Base-by-base conservation (phyloP, 768 basidiomycete genomes). In the Kwoniella europaea region DNA sequence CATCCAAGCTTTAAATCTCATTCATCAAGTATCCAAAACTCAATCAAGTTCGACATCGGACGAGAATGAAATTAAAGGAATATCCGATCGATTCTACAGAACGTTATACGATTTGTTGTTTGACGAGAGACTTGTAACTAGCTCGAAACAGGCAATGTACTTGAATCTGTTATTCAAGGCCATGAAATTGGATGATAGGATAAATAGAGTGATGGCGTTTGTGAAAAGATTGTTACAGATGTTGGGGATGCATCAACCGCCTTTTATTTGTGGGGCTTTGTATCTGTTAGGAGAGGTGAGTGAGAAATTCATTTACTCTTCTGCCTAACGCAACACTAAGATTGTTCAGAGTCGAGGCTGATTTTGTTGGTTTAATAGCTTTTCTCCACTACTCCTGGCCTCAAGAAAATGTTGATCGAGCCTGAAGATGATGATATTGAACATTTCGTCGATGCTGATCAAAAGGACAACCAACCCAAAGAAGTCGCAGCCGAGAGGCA, bases 141-240 rank as follows among this genome's bases (percentile, higher is more conserved):
- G 93, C 13, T 91, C 91, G 2, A 98, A 98, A 79, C 94, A 98
- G 81, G 94, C 94, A 5, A 92, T 98, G 90, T 98, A 96, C 83
- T 88, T 99, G 67, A 98, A 98, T 80, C 84, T 99, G 18, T 83
- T 98, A 20, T 95, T 95, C 88, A 94, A 92, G 76, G 90, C 92
- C 2, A 84, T 97, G 74, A 96, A 95, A 83, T 87, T 87, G 3
- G 90, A 91, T 73, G 77, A 76, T 42, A 87, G 88, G 66, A 68
- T 82, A 0, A 88, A 88, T 58, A 87, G 96, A 10, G 87, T 91
- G 18, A 90, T 89, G 81, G 92, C 93, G 1, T 89, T 97, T 71
- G 87, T 98, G 29, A 88, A 91, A 76, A 85, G 96, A 57, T 89
- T 97, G 56, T 85, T 94, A 27, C 94, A 97, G 83, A 86, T 93